Evolutionary conservation across 2,329 filamentous ascomycete species (phyloP).

Genomic region (Amphichorda felina): DNA sequence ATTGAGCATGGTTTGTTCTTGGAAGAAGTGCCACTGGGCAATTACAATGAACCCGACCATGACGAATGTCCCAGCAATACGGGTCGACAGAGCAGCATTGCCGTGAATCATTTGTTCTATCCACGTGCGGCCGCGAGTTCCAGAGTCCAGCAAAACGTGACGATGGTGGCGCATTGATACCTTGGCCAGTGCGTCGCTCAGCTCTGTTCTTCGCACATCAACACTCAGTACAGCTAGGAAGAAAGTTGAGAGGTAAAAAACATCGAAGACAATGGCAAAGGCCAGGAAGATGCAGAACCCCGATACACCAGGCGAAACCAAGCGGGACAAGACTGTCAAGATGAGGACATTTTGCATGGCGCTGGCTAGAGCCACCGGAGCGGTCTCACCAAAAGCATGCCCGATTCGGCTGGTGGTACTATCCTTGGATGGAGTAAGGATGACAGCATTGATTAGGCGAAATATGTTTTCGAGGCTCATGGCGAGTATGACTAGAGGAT

Average conservation of each 20-base stretch:
- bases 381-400: slow-evolving; percentile 62
- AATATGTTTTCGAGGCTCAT: slow-evolving; percentile 74
- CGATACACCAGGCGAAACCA: slow-evolving; percentile 58
- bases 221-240: slow-evolving; percentile 71
- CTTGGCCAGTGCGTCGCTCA: slow-evolving; percentile 58
- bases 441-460: slow-evolving; percentile 65
- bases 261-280: slow-evolving; percentile 65
- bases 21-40: slow-evolving; percentile 70
- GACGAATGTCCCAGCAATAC: slow-evolving; percentile 63
- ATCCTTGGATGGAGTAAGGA: slow-evolving; percentile 57
- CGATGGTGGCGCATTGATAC: slow-evolving; percentile 24
- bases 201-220: slow-evolving; percentile 64
- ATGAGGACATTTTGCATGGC: slow-evolving; percentile 58
- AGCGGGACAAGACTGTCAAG: slow-evolving; percentile 49
- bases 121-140: slow-evolving; percentile 28
- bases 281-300: slow-evolving; percentile 69
- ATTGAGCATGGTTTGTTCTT: slow-evolving; percentile 34
- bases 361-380: slow-evolving; percentile 55
- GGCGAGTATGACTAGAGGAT: slow-evolving; percentile 64
- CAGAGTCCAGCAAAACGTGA: neutral
- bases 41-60: slow-evolving; percentile 62
- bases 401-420: slow-evolving; percentile 58
- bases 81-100: slow-evolving; percentile 56
- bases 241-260: slow-evolving; percentile 68
- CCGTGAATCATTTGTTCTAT: slow-evolving; percentile 49